These are phyloP conservation scores for Auriscalpium vulgare DNA, from an alignment of 768 basidiomycete species.

Conservation along the genomic window DNA sequence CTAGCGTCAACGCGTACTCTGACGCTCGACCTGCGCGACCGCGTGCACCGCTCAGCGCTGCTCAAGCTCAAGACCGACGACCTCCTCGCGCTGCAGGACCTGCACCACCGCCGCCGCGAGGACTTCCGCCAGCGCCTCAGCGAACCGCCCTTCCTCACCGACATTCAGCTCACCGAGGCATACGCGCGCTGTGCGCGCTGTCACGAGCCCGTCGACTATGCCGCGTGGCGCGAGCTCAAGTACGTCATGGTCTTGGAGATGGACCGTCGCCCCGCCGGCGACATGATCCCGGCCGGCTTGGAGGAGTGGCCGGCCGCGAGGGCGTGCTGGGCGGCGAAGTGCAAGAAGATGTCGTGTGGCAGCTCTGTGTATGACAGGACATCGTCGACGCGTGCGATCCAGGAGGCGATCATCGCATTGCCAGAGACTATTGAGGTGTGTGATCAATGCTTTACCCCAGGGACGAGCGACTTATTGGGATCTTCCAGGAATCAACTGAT, in stretches of 20 bases:
- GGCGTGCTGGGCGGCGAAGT: conserved; percentile 54
- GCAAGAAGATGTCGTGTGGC: conserved; percentile 35
- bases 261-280: conserved; percentile 50
- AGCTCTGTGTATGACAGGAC: conserved; percentile 48
- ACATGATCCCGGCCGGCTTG: conserved; percentile 47
- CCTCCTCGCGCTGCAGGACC: conserved; percentile 44
- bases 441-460: not conserved
- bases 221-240: conserved; percentile 60
- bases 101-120: conserved; percentile 48
- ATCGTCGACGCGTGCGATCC: conserved; percentile 46
- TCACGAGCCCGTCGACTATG: conserved; percentile 40
- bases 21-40: conserved; percentile 41
- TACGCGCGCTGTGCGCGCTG: conserved; percentile 50
- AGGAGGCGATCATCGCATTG: conserved; percentile 44
- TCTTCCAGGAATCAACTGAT: too few species aligned
- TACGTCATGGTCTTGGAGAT: conserved; percentile 48
- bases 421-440: conserved; percentile 28
- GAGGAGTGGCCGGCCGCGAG: conserved; percentile 49
- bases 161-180: conserved; percentile 30
- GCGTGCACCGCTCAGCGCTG: conserved; percentile 36
- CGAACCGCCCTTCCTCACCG: conserved; percentile 41
- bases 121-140: conserved; percentile 41
- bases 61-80: conserved; percentile 40
- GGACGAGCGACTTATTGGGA: too few species aligned
- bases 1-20: conserved; percentile 49